phyloP scores from a whole-genome alignment of 345 rosid species.

The Lepidium aucheri region DNA sequence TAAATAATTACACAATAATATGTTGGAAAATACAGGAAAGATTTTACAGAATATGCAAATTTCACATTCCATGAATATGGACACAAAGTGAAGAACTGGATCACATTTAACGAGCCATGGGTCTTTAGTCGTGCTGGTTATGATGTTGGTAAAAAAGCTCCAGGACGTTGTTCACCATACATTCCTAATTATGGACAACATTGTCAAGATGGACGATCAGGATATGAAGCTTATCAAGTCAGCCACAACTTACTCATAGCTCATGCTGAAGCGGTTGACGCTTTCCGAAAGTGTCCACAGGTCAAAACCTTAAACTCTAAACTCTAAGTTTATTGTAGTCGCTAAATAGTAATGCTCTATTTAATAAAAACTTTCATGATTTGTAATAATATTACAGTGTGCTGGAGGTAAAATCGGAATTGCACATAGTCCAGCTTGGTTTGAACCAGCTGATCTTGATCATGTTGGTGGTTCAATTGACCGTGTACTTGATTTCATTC shows the following conservation, averaged over 20 bases:
- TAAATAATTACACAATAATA: background rate
- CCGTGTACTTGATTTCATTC: slow-evolving; percentile 25
- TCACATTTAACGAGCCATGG: slow-evolving; percentile 32
- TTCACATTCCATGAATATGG: slow-evolving; percentile 28
- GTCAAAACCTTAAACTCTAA: no score
- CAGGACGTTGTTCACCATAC: slow-evolving; percentile 30
- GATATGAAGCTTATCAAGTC: slow-evolving; percentile 28
- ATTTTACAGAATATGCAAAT: slow-evolving; percentile 23
- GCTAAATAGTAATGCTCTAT: no score
- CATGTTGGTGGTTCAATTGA: slow-evolving; percentile 12
- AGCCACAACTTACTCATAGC: slow-evolving; percentile 22
- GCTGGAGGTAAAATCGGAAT: slow-evolving; percentile 27
- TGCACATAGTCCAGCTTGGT: slow-evolving; percentile 31
- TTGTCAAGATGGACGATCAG: slow-evolving; percentile 27
- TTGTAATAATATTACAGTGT: no score
- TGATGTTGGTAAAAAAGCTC: slow-evolving; percentile 25
- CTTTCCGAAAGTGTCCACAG: slow-evolving; percentile 18
- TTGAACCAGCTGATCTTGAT: slow-evolving; percentile 19
- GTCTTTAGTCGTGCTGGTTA: slow-evolving; percentile 29
- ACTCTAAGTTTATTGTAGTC: no score
- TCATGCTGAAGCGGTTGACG: slow-evolving; percentile 16
- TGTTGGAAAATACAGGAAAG: background rate
- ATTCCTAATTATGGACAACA: background rate
- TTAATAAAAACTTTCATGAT: no score
- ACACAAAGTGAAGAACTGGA: slow-evolving; percentile 23